A percentile compares a stretch with the other conserved stretches of the same genome.
phyloP scores from a whole-genome alignment of 2,329 filamentous ascomycete genomes.

The Aspergillus sergii region DNA sequence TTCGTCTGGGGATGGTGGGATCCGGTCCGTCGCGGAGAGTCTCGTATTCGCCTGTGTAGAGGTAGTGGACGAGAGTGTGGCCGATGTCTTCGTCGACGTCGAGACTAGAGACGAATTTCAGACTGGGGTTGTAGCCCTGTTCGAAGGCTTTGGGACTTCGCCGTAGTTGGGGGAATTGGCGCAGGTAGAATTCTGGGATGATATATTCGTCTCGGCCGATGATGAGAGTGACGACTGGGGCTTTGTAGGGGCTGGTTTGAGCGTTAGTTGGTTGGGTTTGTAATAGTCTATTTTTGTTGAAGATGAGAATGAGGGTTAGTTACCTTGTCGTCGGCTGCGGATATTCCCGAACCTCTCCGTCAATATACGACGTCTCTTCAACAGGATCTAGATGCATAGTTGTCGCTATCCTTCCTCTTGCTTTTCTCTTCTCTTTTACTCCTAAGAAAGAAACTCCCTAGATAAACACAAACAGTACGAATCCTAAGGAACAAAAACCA shows the following conservation, averaged over 20 bases:
- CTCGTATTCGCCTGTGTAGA: constrained; percentile 9
- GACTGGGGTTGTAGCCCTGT: neutral
- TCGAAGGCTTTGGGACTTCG: neutral
- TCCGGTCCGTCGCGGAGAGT: neutral
- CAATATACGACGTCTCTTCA: neutral
- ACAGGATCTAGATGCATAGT: neutral
- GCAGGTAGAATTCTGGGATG: constrained; percentile 7
- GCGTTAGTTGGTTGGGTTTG: neutral
- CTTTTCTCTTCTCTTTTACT: neutral
- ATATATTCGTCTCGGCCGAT: neutral
- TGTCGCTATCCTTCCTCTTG: neutral
- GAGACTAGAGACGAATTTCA: neutral
- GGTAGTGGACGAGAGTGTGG: constrained; percentile 10
- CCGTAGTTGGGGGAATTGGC: neutral
- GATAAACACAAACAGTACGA: neutral
- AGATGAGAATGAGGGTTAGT: neutral
- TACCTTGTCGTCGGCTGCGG: neutral
- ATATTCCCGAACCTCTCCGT: neutral
- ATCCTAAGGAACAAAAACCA: neutral
- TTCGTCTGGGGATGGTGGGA: neutral
- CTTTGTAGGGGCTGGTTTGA: constrained; percentile 4
- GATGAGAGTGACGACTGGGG: neutral
- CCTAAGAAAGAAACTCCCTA: too few relatives aligned
- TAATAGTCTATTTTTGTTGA: neutral
- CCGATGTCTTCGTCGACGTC: constrained; percentile 7